These are phyloP conservation scores for Delonix regia DNA, from an alignment of 306 rosid species.

Conservation along the genomic window DNA sequence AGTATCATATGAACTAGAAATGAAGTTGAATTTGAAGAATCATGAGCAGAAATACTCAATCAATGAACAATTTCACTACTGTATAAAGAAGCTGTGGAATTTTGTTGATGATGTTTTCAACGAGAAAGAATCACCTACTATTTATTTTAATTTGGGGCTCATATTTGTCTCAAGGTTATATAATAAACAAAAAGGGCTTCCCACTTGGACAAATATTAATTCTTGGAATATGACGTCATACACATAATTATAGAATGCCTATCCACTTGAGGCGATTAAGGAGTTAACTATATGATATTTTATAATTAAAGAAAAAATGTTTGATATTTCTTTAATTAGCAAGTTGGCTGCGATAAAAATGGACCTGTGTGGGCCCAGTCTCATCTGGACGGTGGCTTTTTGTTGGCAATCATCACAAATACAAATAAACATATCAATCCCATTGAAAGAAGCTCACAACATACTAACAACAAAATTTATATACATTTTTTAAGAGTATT, in stretches of 20 bases:
- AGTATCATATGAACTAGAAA: not conserved
- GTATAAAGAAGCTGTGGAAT: not conserved
- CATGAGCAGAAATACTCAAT: not conserved
- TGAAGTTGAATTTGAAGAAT: not conserved
- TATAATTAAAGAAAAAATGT: not conserved
- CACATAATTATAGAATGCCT: not conserved
- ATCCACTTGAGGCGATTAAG: not conserved
- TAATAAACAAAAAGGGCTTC: not conserved
- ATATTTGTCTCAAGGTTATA: not conserved
- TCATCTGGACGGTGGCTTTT: conserved; percentile 10
- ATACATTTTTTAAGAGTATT: too few species aligned
- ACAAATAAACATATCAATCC: not conserved
- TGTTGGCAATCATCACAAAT: not conserved
- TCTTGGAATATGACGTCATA: not conserved
- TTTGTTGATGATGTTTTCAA: not conserved
- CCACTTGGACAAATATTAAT: not conserved
- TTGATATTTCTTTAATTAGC: not conserved
- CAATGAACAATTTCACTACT: not conserved
- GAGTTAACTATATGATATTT: not conserved
- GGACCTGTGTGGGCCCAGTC: conserved; percentile 7
- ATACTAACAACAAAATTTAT: not conserved
- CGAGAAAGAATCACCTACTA: not conserved
- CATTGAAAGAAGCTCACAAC: not conserved
- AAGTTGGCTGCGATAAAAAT: not conserved
- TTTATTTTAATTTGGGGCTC: not conserved